Base-by-base conservation (phyloP, 179 eudicot genomes). In the Patellifolia procumbens region DNA sequence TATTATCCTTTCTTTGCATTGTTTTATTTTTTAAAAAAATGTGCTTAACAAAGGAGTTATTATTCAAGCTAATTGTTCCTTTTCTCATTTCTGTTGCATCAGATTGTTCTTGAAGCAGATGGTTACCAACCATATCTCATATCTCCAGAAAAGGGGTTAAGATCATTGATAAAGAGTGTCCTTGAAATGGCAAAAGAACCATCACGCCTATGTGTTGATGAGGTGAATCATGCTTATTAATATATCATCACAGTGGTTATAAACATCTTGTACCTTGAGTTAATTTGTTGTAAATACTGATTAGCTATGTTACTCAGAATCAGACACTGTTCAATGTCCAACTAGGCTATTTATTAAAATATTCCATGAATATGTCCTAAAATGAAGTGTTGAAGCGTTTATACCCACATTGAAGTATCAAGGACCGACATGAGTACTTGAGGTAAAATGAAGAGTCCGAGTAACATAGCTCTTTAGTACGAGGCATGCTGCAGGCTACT, bases 121-220 rank as follows among this genome's bases (percentile, higher is more conserved):
- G 99, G 99, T 81, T 96, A 96, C 83, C 99, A 96, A 80, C 99
- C 99, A 70, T 96, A 96, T 80, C 98, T 96, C 83, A 96, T 96
- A 78, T 96, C 99, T 80, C 99, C 99, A 24, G 99, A 96, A 79
- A 96, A 96, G 83, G 99, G 99, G 29, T 78, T 96, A 78, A 86
- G 98, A 82, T 96, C 99, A 78, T 85, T 96, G 75, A 94, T 96
- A 76, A 94, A 91, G 85, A 83, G 74, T 83, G 98, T 94, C 63
- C 87, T 96, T 59, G 99, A 96, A 83, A 79, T 94, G 86, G 99
- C 99, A 26, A 96, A 96, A 84, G 99, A 96, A 78, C 98, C 99
- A 70, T 92, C 99, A 73, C 91, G 92, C 70, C 93, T 96, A 51
- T 96, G 99, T 85, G 99, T 96, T 84, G 99, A 96, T 81, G 99